Conservation (phyloP, 148 eudicot species). For the Camellia granthamiana region DNA sequence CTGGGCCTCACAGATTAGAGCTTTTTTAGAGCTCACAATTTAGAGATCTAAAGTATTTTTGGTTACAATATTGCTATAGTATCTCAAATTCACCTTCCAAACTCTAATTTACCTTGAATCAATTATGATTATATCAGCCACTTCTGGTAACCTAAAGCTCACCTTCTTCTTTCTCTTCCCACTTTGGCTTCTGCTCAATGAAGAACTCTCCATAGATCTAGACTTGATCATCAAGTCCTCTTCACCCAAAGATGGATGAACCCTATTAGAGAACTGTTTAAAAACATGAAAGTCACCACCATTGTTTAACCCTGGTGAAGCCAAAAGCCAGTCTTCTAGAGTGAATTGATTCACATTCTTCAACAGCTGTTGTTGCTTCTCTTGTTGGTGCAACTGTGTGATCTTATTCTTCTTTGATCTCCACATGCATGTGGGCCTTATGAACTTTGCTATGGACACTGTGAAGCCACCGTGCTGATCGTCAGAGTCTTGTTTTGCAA, state of each 20-base stretch:
- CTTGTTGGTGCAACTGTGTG: no score
- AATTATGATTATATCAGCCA: slow-evolving; percentile 7
- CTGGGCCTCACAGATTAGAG: no score
- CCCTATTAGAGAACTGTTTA: not conserved
- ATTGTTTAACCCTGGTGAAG: slow-evolving; percentile 25
- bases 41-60: no score
- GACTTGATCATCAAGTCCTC: not conserved
- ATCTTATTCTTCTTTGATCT: slow-evolving; percentile 13
- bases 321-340: slow-evolving; percentile 23
- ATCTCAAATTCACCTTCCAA: not conserved
- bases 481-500: not conserved
- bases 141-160: slow-evolving; percentile 14
- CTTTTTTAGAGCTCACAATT: no score
- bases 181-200: not conserved
- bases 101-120: not conserved
- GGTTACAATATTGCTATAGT: no score
- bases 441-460: slow-evolving; percentile 15
- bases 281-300: no score
- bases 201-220: not conserved
- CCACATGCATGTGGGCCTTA: slow-evolving; percentile 18
- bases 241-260: slow-evolving; percentile 21
- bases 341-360: not conserved
- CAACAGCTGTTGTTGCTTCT: not conserved
- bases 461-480: not conserved
- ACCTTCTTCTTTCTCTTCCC: slow-evolving; percentile 15